phyloP scores from a whole-genome alignment of 2,329 filamentous ascomycete species.

The Harringtonia aguacate region DNA sequence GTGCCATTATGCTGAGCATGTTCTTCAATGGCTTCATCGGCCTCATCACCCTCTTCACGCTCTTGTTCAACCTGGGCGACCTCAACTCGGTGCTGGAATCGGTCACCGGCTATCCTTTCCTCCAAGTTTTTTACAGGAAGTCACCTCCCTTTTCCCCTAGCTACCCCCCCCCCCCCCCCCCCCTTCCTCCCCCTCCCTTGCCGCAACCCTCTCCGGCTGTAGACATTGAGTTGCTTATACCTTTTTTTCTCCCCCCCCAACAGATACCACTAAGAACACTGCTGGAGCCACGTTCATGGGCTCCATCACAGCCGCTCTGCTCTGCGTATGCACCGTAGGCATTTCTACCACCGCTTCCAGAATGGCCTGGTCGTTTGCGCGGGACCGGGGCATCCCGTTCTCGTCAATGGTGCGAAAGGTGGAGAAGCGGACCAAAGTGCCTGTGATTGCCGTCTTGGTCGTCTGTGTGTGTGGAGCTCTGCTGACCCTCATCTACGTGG shows the following conservation, averaged over 20 bases:
- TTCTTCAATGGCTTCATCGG: constrained; percentile 21
- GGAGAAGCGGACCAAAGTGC: constrained; percentile 26
- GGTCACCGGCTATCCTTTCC: constrained; percentile 29
- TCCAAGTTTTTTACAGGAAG: constrained; percentile 45
- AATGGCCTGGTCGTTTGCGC: constrained; percentile 32
- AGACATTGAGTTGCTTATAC: no score
- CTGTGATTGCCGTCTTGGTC: constrained; percentile 11
- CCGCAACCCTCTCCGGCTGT: no score
- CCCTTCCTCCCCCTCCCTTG: no score
- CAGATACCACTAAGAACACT: constrained; percentile 32
- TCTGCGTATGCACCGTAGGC: constrained; percentile 35
- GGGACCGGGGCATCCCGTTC: constrained; percentile 31
- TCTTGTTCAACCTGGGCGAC: constrained; percentile 22
- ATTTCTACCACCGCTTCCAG: constrained; percentile 45
- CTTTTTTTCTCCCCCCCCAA: no score
- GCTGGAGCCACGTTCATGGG: constrained; percentile 38
- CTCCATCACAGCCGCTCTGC: no score
- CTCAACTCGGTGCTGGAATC: constrained; percentile 11
- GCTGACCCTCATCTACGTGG: constrained; percentile 5
- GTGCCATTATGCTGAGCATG: constrained; percentile 21
- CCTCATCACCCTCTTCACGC: constrained; percentile 23
- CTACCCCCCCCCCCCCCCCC: no score
- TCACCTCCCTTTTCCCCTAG: no score
- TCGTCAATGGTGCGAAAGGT: constrained; percentile 25
- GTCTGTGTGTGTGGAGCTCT: not conserved